These are phyloP conservation scores for Hypocreales sp. DNA, from an alignment of 2,329 filamentous ascomycete genomes.

Conservation along the genomic window DNA sequence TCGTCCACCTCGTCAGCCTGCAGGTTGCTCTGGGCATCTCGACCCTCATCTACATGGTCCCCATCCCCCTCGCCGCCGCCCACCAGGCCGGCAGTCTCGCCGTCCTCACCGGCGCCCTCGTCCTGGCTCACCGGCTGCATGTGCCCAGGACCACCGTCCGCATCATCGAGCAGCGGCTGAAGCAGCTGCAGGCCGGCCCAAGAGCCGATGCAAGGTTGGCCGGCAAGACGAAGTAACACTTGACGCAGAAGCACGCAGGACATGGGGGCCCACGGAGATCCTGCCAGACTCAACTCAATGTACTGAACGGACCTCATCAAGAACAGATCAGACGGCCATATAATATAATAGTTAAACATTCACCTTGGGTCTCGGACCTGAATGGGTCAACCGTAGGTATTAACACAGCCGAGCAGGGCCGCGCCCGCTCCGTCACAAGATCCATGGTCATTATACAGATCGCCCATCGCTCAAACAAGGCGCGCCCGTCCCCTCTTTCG, in stretches of 20 bases:
- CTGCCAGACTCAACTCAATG: too few species aligned
- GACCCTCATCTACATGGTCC: conserved; percentile 88
- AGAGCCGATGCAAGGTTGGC: background rate
- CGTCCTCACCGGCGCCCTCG: conserved; percentile 64
- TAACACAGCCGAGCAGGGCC: conserved; percentile 6
- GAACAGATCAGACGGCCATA: too few species aligned
- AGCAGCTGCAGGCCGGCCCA: conserved; percentile 9
- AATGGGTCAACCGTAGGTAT: background rate
- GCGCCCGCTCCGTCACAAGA: conserved; percentile 7
- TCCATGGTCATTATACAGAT: conserved; percentile 14
- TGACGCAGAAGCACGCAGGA: too few species aligned
- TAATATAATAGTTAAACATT: too few species aligned
- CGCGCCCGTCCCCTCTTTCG: too few species aligned
- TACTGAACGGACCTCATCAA: too few species aligned
- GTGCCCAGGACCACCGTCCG: conserved; percentile 51
- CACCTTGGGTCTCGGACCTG: too few species aligned
- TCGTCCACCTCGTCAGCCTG: conserved; percentile 67
- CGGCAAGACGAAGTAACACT: conserved; percentile 1
- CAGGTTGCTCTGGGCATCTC: conserved; percentile 80
- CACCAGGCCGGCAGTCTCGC: conserved; percentile 87
- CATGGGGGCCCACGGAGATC: too few species aligned
- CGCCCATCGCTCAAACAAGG: conserved; percentile 3
- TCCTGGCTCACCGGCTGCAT: conserved; percentile 65
- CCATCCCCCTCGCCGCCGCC: conserved; percentile 70
- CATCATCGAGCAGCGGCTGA: conserved; percentile 38